A percentile compares a stretch with the other conserved stretches of the same genome.
Conservation (phyloP, 495 filamentous ascomycete genomes). For the Neurospora discreta region DNA sequence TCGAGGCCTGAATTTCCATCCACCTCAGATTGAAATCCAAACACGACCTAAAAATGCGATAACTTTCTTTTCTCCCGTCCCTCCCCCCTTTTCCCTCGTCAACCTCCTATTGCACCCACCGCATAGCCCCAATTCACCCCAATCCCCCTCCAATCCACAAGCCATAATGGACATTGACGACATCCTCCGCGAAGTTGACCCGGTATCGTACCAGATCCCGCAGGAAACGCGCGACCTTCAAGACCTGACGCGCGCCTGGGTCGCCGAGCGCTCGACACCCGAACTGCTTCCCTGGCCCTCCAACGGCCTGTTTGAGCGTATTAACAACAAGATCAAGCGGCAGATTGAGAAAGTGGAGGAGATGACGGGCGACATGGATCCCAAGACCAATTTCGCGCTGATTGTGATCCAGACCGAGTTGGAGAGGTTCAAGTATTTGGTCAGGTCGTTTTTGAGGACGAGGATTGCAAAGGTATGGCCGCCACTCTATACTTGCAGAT, state of each 20-base stretch:
- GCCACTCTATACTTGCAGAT: too few species aligned
- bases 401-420: constrained; percentile 96
- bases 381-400: constrained; percentile 79
- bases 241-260: constrained; percentile 81
- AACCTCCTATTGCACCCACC: neutral
- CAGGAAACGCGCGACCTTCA: constrained; percentile 70
- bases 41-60: neutral
- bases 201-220: constrained; percentile 39
- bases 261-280: constrained; percentile 78
- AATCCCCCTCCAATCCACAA: neutral
- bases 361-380: constrained; percentile 68
- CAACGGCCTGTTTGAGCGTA: constrained; percentile 50
- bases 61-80: neutral
- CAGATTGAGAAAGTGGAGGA: constrained; percentile 66
- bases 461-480: constrained; percentile 61
- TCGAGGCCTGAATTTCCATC: neutral
- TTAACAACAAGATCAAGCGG: constrained; percentile 58
- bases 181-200: constrained; percentile 73
- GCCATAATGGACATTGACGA: constrained; percentile 73
- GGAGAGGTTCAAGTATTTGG: constrained; percentile 80
- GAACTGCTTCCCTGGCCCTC: constrained; percentile 55
- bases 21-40: neutral
- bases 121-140: neutral
- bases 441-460: constrained; percentile 75
- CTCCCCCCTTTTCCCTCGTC: neutral